A percentile compares a stretch with the other conserved stretches of the same genome.
These are phyloP conservation scores for Eudorina sp. DNA, from an alignment of 139 green algal genomes.

Conservation along the genomic window DNA sequence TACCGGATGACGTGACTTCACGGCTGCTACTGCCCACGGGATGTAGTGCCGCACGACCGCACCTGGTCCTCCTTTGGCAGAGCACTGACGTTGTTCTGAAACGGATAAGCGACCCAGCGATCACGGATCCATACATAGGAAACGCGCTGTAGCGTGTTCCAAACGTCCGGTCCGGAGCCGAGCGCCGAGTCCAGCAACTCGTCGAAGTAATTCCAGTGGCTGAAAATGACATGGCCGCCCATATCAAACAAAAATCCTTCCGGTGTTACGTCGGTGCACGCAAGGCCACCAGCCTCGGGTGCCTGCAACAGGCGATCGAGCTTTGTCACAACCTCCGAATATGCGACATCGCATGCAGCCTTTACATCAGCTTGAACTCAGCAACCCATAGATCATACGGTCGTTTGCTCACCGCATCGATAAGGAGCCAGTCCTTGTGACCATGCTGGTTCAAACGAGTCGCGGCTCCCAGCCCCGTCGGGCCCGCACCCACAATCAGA, in stretches of 20 bases:
- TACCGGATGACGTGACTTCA: background rate
- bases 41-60: background rate
- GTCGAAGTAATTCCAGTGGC: constrained; percentile 96
- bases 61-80: constrained; percentile 91
- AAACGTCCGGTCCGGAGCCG: constrained; percentile 72
- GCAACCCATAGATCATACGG: too few species aligned
- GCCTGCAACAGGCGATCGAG: constrained; percentile 56
- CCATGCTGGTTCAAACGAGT: constrained; percentile 89
- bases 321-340: background rate
- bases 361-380: too few species aligned
- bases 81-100: constrained; percentile 93
- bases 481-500: constrained; percentile 87
- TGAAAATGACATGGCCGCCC: constrained; percentile 95
- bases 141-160: constrained; percentile 91
- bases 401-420: constrained; percentile 90
- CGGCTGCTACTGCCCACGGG: background rate
- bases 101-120: constrained; percentile 93
- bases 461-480: constrained; percentile 90
- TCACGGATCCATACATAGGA: constrained; percentile 89
- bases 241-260: constrained; percentile 96
- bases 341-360: too few species aligned
- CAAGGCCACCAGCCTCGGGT: constrained; percentile 83
- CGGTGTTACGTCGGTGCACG: constrained; percentile 89
- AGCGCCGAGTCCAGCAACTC: constrained; percentile 67
- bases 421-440: constrained; percentile 82